Percentiles rank a stretch among this genome's conserved stretches.
These are phyloP conservation scores for Phaeodactylum tricornutum DNA, from an alignment of 108 stramenopile species.

Conservation along the genomic window DNA sequence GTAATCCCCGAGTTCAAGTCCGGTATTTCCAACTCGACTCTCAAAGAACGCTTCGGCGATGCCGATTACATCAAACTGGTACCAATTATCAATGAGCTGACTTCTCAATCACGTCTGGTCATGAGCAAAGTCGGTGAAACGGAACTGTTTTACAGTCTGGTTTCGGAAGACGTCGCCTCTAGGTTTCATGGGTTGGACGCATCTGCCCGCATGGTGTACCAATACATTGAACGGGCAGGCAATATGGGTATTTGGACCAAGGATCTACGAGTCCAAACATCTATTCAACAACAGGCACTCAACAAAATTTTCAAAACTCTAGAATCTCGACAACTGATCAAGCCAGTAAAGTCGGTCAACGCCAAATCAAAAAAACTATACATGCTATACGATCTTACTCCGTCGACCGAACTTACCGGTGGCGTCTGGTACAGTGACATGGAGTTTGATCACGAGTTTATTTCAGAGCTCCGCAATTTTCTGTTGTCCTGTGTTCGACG, in stretches of 20 bases:
- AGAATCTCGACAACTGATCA: slow-evolving; percentile 85
- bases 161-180: slow-evolving; percentile 49
- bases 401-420: slow-evolving; percentile 94
- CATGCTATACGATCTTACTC: slow-evolving; percentile 90
- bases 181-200: slow-evolving; percentile 76
- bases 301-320: slow-evolving; percentile 92
- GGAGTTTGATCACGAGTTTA: slow-evolving; percentile 98
- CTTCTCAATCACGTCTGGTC: slow-evolving; percentile 42
- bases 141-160: slow-evolving; percentile 61
- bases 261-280: slow-evolving; percentile 85
- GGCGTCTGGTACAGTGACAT: slow-evolving; percentile 96
- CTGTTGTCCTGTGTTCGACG: slow-evolving; percentile 57
- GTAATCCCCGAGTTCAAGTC: slow-evolving; percentile 26
- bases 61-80: slow-evolving; percentile 39
- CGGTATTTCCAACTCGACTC: slow-evolving; percentile 52
- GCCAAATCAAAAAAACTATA: slow-evolving; percentile 96
- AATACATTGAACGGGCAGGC: slow-evolving; percentile 83
- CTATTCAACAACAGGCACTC: slow-evolving; percentile 82
- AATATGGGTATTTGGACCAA: slow-evolving; percentile 97
- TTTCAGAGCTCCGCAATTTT: slow-evolving; percentile 80
- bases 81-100: slow-evolving; percentile 69
- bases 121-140: slow-evolving; percentile 51
- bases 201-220: slow-evolving; percentile 79
- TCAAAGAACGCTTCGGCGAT: slow-evolving; percentile 49
- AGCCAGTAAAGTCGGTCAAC: slow-evolving; percentile 90